These are phyloP conservation scores for Leccinum idahoense DNA, from an alignment of 1,284 basidiomycete species.

Conservation along the genomic window DNA sequence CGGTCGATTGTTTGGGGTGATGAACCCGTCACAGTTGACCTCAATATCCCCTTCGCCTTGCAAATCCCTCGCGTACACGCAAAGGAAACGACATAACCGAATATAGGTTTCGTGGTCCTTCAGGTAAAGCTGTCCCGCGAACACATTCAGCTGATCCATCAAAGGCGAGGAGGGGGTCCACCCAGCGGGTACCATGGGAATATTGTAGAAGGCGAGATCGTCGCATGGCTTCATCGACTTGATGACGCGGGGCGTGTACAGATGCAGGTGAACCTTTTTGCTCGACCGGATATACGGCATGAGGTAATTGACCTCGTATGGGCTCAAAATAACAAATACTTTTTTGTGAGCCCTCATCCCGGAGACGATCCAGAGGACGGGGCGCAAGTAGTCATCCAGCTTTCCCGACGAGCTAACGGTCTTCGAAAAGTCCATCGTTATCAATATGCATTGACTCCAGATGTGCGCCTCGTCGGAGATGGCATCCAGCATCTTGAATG, in stretches of 20 bases:
- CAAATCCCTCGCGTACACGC: no score
- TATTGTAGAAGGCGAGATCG: conserved; percentile 32
- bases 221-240: conserved; percentile 37
- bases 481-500: conserved; percentile 11
- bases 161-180: conserved; percentile 11
- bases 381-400: conserved; percentile 34
- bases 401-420: neutral
- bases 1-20: no score
- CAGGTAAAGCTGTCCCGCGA: no score
- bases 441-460: conserved; percentile 23
- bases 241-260: conserved; percentile 37
- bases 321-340: conserved; percentile 39
- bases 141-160: no score
- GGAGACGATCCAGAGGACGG: conserved; percentile 42
- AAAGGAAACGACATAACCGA: no score
- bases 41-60: no score
- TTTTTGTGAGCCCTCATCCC: neutral
- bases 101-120: no score
- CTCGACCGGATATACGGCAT: conserved; percentile 35
- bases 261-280: conserved; percentile 34
- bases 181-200: conserved; percentile 23
- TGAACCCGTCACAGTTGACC: no score
- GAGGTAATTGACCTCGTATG: conserved; percentile 40
- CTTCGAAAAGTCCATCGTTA: conserved; percentile 29
- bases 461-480: conserved; percentile 10